Evolutionary conservation across 2,329 filamentous ascomycete species (phyloP).

Genomic region (Neurospora sp.): DNA sequence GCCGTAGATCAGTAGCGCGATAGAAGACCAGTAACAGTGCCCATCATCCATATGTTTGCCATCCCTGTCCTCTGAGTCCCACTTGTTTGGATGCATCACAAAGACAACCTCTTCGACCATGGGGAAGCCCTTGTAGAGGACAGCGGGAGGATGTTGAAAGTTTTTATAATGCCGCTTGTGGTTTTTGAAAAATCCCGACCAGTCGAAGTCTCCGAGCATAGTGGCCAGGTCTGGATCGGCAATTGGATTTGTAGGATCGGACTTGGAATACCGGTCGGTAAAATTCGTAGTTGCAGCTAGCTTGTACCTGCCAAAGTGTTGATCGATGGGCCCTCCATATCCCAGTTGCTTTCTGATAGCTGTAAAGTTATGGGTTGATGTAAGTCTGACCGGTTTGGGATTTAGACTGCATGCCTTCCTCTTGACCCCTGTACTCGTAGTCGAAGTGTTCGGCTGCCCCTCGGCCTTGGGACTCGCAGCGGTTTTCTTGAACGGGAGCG

Average conservation of each 20-base stretch:
- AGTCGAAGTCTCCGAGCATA: slow-evolving; percentile 4
- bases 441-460: neutral
- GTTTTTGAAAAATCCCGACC: slow-evolving; percentile 1
- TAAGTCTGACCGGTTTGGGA: neutral
- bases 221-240: slow-evolving; percentile 3
- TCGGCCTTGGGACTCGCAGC: neutral
- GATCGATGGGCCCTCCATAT: neutral
- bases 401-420: neutral
- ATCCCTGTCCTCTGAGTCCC: neutral
- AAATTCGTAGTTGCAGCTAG: neutral
- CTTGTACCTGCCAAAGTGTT: neutral
- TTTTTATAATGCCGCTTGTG: neutral
- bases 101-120: slow-evolving; percentile 25
- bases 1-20: slow-evolving; percentile 22
- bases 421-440: neutral
- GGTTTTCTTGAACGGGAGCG: neutral
- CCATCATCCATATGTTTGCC: slow-evolving; percentile 3
- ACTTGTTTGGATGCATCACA: slow-evolving; percentile 17
- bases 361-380: neutral
- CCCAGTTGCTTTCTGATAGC: neutral
- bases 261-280: neutral
- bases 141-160: neutral
- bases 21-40: slow-evolving; percentile 25
- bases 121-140: slow-evolving; percentile 21
- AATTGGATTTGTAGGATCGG: neutral